Percentiles rank a stretch among this genome's conserved stretches.
phyloP scores from a whole-genome alignment of 129 eudicot genomes.

The Daucus carota region DH1_v3.0 NC_030385.2:29783001-29783500 shows the following conservation, averaged over 20 bases:
- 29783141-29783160: constrained; percentile 65
- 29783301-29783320: constrained; percentile 81
- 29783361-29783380: background rate
- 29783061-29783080: constrained; percentile 26
- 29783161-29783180: constrained; percentile 61
- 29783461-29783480: constrained; percentile 83
- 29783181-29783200: constrained; percentile 63
- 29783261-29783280: constrained; percentile 56
- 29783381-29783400: background rate
- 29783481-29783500: constrained; percentile 89
- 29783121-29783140: constrained; percentile 64
- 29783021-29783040: background rate
- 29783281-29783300: constrained; percentile 97
- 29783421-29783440: constrained; percentile 31
- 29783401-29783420: constrained; percentile 25
- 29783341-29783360: constrained; percentile 55
- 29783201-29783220: constrained; percentile 88
- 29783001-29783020: background rate
- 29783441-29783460: constrained; percentile 82
- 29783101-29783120: constrained; percentile 69
- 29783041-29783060: background rate
- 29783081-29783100: constrained; percentile 89
- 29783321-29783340: constrained; percentile 82
- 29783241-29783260: constrained; percentile 73
- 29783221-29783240: constrained; percentile 83